Evolutionary conservation across 2,329 filamentous ascomycete species (phyloP), one percentile per base, ranked within the genome.

Genomic region (Didymella segeticola): DNA sequence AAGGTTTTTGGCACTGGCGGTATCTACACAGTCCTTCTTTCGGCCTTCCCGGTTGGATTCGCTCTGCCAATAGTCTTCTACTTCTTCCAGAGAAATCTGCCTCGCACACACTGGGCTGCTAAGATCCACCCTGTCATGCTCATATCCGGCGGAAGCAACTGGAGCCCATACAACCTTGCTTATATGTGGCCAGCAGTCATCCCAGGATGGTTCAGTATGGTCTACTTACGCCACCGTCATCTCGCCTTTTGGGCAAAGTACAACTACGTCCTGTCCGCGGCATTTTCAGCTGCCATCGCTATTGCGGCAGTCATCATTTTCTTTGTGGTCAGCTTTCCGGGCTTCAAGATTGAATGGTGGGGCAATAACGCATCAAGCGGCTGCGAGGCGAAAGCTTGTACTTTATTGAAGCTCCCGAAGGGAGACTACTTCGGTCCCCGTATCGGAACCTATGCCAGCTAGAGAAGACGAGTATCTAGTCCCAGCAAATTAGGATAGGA

Each of bases 211-310:
- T 23, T 52, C 15, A 46, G 38, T 17, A 47, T 51, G 22, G 36
- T 82, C 22, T 83, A 77, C 61, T 63, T 81, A 54, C 79, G 77
- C 60, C 66, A 66, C 19, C 73, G 79, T 10, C 79, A 77, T 60
- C 72, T 80, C 22, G 75, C 67, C 3, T 77, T 82, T 58, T 83
- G 82, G 80, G 76, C 78, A 51, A 82, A 82, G 76, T 83, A 83
- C 69, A 82, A 82, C 62, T 83, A 82, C 62, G 80, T 83, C 36
- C 73, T 82, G 20, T 82, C 81, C 7, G 80, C 81, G 14, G 77
- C 80, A 12, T 80, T 81, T 67, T 80, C 76, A 17, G 78, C 77
- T 20, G 81, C 77, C 25, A 78, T 83, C 33, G 81, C 81, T 47
- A 77, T 84, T 39, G 70, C 80, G 0, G 81, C 74, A 45, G 77